These are phyloP conservation scores for Auricularia sp. DNA, from an alignment of 768 basidiomycete genomes.

Conservation along the genomic window DNA sequence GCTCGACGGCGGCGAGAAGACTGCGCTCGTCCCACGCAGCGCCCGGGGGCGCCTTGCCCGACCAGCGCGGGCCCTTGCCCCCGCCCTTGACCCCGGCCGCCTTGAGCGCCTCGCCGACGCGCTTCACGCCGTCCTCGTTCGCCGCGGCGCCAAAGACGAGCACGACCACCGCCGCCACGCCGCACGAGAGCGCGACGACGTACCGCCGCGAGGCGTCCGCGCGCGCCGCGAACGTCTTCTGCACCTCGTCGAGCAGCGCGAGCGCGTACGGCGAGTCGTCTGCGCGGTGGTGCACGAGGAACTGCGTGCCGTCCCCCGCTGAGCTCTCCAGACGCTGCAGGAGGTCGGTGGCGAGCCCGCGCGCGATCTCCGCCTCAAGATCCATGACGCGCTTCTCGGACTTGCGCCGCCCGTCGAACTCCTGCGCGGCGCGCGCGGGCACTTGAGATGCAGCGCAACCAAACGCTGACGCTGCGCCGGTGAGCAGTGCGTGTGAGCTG, in stretches of 20 bases:
- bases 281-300: slow-evolving; percentile 41
- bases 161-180: slow-evolving; percentile 37
- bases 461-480: slow-evolving; percentile 46
- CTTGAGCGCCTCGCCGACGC: slow-evolving; percentile 47
- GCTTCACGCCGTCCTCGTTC: slow-evolving; percentile 38
- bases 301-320: slow-evolving; percentile 12
- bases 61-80: slow-evolving; percentile 67
- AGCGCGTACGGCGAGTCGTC: slow-evolving; percentile 55
- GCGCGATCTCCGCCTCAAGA: slow-evolving; percentile 55
- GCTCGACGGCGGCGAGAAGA: too few relatives aligned
- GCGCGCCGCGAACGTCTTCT: slow-evolving; percentile 33
- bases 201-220: slow-evolving; percentile 23
- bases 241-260: slow-evolving; percentile 49
- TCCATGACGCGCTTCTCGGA: slow-evolving; percentile 61
- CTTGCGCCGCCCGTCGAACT: slow-evolving; percentile 56
- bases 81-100: slow-evolving; percentile 60
- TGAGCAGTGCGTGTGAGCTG: slow-evolving; percentile 45
- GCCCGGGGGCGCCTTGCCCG: slow-evolving; percentile 39
- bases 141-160: slow-evolving; percentile 54
- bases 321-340: slow-evolving; percentile 13
- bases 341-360: slow-evolving; percentile 31
- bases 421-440: slow-evolving; percentile 55
- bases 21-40: too few relatives aligned
- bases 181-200: slow-evolving; percentile 49
- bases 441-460: slow-evolving; percentile 61